phyloP scores from a whole-genome alignment of 2,329 filamentous ascomycete genomes.

The Aspergillus novoparasiticus region DNA sequence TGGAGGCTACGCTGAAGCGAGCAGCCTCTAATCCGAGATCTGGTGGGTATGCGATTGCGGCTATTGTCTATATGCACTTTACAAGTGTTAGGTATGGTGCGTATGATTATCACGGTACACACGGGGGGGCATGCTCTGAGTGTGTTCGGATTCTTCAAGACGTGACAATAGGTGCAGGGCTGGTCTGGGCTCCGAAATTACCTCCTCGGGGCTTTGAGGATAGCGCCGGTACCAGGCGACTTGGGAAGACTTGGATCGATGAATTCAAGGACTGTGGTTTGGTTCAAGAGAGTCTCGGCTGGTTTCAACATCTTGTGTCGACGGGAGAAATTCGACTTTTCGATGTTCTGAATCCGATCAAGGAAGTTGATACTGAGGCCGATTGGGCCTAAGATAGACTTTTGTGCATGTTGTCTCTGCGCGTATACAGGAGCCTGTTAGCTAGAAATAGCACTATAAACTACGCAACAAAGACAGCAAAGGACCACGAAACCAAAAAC shows the following conservation, averaged over 20 bases:
- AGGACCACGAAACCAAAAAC: too few relatives aligned
- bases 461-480: too few relatives aligned
- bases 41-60: not conserved
- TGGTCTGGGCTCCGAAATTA: not conserved
- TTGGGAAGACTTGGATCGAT: not conserved
- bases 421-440: not conserved
- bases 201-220: not conserved
- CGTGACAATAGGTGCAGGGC: not conserved
- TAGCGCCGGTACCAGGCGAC: too few relatives aligned
- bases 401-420: not conserved
- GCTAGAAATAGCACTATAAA: too few relatives aligned
- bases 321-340: not conserved
- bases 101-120: not conserved
- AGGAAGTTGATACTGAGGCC: not conserved
- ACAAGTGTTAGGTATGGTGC: not conserved
- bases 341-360: not conserved
- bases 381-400: not conserved
- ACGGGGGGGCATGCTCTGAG: not conserved
- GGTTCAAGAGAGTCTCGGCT: not conserved
- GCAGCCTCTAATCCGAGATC: not conserved
- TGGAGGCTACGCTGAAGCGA: not conserved
- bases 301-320: not conserved
- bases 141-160: not conserved
- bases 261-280: not conserved
- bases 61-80: not conserved